Conservation (phyloP, 257 asterid species). For the Solanum bulbocastanum region DNA sequence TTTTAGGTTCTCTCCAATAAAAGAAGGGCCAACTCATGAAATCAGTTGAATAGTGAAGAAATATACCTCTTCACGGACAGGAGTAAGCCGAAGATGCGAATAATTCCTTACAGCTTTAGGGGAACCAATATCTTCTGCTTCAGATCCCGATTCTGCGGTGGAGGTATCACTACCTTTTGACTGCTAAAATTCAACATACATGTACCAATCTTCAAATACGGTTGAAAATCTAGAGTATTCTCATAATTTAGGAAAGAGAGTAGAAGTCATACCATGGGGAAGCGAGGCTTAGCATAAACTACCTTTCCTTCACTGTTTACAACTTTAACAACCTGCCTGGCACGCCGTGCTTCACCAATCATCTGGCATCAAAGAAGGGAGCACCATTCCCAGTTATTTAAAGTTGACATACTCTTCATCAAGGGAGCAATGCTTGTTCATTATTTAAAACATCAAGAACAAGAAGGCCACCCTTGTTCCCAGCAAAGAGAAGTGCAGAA, state of each 20-base stretch:
- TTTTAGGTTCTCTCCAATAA: not conserved
- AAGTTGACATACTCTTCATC: not conserved
- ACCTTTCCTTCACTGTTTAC: constrained; percentile 94
- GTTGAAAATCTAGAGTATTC: not conserved
- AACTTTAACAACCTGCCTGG: constrained; percentile 90
- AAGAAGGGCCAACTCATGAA: not conserved
- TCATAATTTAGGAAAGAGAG: not conserved
- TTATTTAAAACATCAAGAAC: not conserved
- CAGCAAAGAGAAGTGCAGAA: not conserved
- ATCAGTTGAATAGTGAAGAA: not conserved
- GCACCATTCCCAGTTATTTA: not conserved
- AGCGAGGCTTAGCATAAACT: constrained; percentile 90
- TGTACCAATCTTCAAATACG: constrained; percentile 2
- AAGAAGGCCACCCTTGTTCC: not conserved
- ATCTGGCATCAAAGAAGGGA: constrained; percentile 41
- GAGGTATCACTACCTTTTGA: constrained; percentile 64
- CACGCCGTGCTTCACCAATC: constrained; percentile 80
- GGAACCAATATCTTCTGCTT: constrained; percentile 72
- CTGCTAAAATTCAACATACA: constrained; percentile 19
- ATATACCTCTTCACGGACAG: constrained; percentile 65
- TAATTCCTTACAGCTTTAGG: constrained; percentile 47
- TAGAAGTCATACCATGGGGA: constrained; percentile 42
- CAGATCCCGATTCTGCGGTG: constrained; percentile 75
- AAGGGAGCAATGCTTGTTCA: not conserved
- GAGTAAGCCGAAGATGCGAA: constrained; percentile 60